A percentile compares a stretch with the other conserved stretches of the same genome.
These are phyloP conservation scores for Helotiales sp. DNA, from an alignment of 2,329 filamentous ascomycete genomes.

Conservation along the genomic window DNA sequence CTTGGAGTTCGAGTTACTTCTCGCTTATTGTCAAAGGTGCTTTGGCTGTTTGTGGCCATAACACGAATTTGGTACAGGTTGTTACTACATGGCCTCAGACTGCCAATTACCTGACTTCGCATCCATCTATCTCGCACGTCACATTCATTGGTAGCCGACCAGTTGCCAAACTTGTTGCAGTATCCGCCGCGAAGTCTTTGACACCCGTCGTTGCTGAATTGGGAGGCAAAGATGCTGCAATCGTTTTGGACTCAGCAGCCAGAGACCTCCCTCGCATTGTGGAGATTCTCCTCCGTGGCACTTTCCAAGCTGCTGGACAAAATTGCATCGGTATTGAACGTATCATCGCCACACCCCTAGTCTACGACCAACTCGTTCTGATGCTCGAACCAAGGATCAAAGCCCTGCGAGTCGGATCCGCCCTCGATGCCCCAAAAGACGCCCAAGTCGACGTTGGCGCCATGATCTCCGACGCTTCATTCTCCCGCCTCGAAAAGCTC, in stretches of 20 bases:
- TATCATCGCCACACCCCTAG: constrained; percentile 77
- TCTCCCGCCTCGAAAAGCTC: constrained; percentile 75
- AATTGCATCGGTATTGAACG: constrained; percentile 98
- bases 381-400: constrained; percentile 76
- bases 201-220: constrained; percentile 90
- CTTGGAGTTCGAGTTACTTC: constrained; percentile 89
- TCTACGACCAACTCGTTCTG: constrained; percentile 75
- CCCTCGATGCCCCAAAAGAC: constrained; percentile 55
- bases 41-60: constrained; percentile 80
- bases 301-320: constrained; percentile 93
- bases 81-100: constrained; percentile 87
- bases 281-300: constrained; percentile 86
- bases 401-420: constrained; percentile 75
- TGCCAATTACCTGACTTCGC: constrained; percentile 81
- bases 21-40: constrained; percentile 78
- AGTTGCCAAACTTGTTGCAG: constrained; percentile 86
- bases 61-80: constrained; percentile 80
- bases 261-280: constrained; percentile 72
- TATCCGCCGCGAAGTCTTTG: constrained; percentile 82
- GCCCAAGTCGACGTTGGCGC: constrained; percentile 79
- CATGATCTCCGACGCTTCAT: constrained; percentile 80
- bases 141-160: constrained; percentile 94
- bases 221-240: constrained; percentile 91
- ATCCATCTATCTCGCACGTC: constrained; percentile 82
- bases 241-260: constrained; percentile 77